phyloP scores from a whole-genome alignment of 192 early-diverging fungal species.

The Coemansia sp. region DNA sequence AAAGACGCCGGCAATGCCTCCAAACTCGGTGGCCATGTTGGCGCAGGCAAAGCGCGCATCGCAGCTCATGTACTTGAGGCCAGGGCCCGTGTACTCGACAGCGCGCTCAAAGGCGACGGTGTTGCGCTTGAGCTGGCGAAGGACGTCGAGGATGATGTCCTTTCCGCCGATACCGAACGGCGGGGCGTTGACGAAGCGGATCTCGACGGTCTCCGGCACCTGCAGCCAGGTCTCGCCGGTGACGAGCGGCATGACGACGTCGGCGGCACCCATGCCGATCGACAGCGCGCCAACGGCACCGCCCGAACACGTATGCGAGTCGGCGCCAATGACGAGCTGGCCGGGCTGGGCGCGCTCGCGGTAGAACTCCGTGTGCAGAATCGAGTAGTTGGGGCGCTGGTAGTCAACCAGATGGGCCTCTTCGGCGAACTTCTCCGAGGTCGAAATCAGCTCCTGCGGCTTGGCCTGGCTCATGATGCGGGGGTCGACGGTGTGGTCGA shows the following conservation, averaged over 20 bases:
- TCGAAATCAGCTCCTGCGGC: conserved; percentile 63
- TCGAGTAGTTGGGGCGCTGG: conserved; percentile 73
- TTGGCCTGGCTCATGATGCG: conserved; percentile 69
- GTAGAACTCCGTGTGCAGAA: conserved; percentile 83
- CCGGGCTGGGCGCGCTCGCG: conserved; percentile 78
- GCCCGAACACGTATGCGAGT: conserved; percentile 79
- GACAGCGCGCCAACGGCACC: conserved; percentile 76
- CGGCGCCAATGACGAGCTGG: conserved; percentile 76
- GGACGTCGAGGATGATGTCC: conserved; percentile 75
- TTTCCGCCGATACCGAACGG: conserved; percentile 80
- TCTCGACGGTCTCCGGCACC: conserved; percentile 78
- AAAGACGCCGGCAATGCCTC: conserved; percentile 80
- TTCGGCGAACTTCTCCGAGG: conserved; percentile 64
- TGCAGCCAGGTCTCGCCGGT: conserved; percentile 82
- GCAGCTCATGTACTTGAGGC: conserved; percentile 75
- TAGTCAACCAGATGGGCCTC: conserved; percentile 71
- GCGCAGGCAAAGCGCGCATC: conserved; percentile 78
- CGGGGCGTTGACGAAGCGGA: conserved; percentile 68
- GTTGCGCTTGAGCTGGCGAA: conserved; percentile 80
- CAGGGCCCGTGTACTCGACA: conserved; percentile 73
- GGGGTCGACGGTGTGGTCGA: conserved; percentile 76
- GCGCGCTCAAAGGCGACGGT: conserved; percentile 78
- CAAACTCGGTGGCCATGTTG: conserved; percentile 86
- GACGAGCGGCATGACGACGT: conserved; percentile 79
- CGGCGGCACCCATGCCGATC: conserved; percentile 77